These are phyloP conservation scores for Alternaria metachromatica DNA, from an alignment of 2,329 filamentous ascomycete species.

Conservation along the genomic window DNA sequence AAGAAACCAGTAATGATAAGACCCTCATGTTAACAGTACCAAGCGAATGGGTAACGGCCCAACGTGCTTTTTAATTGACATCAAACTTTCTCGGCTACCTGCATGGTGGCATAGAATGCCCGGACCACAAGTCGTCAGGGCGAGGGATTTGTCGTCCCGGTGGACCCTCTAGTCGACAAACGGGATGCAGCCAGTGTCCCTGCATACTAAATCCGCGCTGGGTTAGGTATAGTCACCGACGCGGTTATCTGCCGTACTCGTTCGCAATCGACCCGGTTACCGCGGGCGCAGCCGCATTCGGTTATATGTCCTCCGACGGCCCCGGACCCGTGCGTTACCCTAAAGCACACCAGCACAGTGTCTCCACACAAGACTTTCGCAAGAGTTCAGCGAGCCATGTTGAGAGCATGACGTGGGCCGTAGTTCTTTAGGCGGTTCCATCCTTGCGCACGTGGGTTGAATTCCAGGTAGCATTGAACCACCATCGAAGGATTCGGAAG, in stretches of 20 bases:
- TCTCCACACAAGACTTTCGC: not conserved
- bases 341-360: not conserved
- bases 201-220: not conserved
- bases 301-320: not conserved
- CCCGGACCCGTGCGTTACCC: not conserved
- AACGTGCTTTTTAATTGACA: slow-evolving; percentile 6
- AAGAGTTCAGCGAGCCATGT: not conserved
- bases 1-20: slow-evolving; percentile 17
- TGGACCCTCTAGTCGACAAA: not conserved
- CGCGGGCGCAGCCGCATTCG: slow-evolving; percentile 6
- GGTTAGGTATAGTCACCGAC: not conserved
- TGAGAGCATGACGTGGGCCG: not conserved
- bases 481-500: not conserved
- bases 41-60: slow-evolving; percentile 2
- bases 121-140: not conserved
- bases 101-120: not conserved
- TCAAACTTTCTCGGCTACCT: not conserved
- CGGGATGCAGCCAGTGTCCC: not conserved
- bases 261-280: not conserved
- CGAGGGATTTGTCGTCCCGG: not conserved
- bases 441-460: not conserved
- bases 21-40: slow-evolving; percentile 19
- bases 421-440: not conserved
- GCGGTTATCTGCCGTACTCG: not conserved
- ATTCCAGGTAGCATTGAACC: not conserved